Percentiles rank a stretch among this genome's conserved stretches.
These are phyloP conservation scores for Nemania sp. DNA, from an alignment of 2,329 filamentous ascomycete genomes.

Conservation along the genomic window DNA sequence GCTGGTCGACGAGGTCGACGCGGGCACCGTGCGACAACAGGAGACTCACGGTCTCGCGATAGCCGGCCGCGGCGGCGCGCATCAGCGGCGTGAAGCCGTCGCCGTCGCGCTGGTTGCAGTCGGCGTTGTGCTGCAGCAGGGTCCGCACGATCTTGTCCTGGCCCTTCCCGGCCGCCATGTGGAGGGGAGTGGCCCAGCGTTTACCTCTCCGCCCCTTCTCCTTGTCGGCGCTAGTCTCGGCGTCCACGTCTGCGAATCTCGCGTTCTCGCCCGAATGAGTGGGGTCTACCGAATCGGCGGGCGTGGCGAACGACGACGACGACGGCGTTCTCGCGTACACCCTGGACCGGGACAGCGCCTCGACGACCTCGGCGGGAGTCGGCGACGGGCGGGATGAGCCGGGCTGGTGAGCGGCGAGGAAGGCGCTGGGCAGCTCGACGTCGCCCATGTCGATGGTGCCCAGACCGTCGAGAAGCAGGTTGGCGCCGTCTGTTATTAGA, in stretches of 20 bases:
- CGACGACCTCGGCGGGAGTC: not conserved
- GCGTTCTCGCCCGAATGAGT: too few relatives aligned
- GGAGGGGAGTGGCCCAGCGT: constrained; percentile 13
- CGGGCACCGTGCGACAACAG: not conserved
- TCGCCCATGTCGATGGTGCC: not conserved
- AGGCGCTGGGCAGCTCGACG: not conserved
- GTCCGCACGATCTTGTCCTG: not conserved
- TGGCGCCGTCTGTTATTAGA: not conserved
- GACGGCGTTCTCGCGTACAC: not conserved
- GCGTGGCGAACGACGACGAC: too few relatives aligned
- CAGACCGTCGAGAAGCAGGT: not conserved
- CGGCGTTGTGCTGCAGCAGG: not conserved
- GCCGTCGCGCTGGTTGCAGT: constrained; percentile 12
- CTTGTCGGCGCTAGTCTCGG: too few relatives aligned
- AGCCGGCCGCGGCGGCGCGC: not conserved
- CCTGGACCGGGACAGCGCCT: not conserved
- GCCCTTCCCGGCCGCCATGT: constrained; percentile 2
- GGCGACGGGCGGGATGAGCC: not conserved
- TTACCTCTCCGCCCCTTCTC: too few relatives aligned
- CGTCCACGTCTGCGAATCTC: too few relatives aligned
- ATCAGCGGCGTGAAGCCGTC: constrained; percentile 4
- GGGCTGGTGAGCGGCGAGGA: not conserved
- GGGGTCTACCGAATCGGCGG: too few relatives aligned
- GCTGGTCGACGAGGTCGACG: not conserved
- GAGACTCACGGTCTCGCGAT: not conserved